Evolutionary conservation across 2,329 filamentous ascomycete species (phyloP).

Genomic region (Beauveria sp.): DNA sequence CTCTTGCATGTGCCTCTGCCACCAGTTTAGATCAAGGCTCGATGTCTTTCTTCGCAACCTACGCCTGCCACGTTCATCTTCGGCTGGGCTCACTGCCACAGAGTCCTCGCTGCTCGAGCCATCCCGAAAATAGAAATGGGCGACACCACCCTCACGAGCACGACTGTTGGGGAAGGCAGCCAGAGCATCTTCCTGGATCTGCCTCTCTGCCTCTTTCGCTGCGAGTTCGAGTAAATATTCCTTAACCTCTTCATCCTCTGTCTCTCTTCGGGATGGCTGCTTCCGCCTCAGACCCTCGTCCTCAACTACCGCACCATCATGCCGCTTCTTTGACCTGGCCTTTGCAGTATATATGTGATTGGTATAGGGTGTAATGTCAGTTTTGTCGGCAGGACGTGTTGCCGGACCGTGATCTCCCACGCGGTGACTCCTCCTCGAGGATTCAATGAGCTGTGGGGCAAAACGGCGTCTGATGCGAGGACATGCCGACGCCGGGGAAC

Average conservation of each 20-base stretch:
- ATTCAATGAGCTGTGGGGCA: slow-evolving; percentile 74
- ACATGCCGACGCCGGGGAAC: slow-evolving; percentile 24
- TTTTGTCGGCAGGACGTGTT: slow-evolving; percentile 60
- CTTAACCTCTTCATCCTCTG: slow-evolving; percentile 67
- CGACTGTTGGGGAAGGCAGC: slow-evolving; percentile 69
- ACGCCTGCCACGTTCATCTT: slow-evolving; percentile 20
- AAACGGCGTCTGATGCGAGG: slow-evolving; percentile 41
- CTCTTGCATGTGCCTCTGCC: slow-evolving; percentile 72
- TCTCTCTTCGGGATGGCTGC: slow-evolving; percentile 51
- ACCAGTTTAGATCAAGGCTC: slow-evolving; percentile 60
- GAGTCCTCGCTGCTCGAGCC: slow-evolving; percentile 52
- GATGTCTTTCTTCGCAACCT: slow-evolving; percentile 51
- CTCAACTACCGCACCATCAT: slow-evolving; percentile 22
- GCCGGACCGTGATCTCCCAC: slow-evolving; percentile 57
- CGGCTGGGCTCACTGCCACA: slow-evolving; percentile 28
- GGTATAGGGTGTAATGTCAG: slow-evolving; percentile 60
- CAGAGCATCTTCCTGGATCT: slow-evolving; percentile 69
- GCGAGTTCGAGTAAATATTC: slow-evolving; percentile 74
- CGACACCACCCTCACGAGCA: slow-evolving; percentile 60
- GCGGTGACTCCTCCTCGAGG: slow-evolving; percentile 62
- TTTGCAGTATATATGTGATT: slow-evolving; percentile 50
- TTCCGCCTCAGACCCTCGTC: slow-evolving; percentile 19
- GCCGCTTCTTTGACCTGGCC: slow-evolving; percentile 32
- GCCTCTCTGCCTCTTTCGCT: slow-evolving; percentile 70
- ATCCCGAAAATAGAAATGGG: slow-evolving; percentile 62